Evolutionary conservation across 495 filamentous ascomycete genomes (phyloP).

Genomic region (Hyaloscypha finlandica): DNA sequence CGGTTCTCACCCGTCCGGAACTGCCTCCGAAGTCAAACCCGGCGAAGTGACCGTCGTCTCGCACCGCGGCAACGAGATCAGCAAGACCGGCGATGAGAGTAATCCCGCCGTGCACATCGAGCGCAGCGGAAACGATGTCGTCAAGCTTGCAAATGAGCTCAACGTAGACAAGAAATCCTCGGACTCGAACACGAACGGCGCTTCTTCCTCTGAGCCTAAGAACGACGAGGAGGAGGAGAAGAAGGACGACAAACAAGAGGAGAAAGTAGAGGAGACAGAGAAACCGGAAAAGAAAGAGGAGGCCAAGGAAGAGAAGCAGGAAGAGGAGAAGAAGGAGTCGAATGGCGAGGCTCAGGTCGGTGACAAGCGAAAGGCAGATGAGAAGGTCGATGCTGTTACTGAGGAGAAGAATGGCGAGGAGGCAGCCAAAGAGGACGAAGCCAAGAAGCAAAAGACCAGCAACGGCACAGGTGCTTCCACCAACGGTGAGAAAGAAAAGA

Average conservation of each 20-base stretch:
- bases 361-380: conserved; percentile 9
- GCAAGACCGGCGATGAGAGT: conserved; percentile 54
- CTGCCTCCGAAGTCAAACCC: conserved; percentile 57
- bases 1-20: conserved; percentile 52
- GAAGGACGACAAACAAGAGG: conserved; percentile 31
- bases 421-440: conserved; percentile 12
- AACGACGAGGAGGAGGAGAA: conserved; percentile 39
- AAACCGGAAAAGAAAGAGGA: conserved; percentile 40
- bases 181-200: conserved; percentile 8
- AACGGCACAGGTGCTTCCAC: conserved; percentile 18
- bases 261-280: conserved; percentile 37
- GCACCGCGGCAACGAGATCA: conserved; percentile 62
- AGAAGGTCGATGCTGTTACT: conserved; percentile 4
- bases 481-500: conserved; percentile 25
- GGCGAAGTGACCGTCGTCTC: conserved; percentile 57
- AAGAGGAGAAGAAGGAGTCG: conserved; percentile 11
- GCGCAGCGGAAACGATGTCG: conserved; percentile 63
- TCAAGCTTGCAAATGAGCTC: conserved; percentile 59
- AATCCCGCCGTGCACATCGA: conserved; percentile 60
- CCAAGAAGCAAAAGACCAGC: conserved; percentile 31
- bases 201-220: conserved; percentile 26
- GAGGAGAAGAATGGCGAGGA: conserved; percentile 13
- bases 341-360: conserved; percentile 18
- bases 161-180: conserved; percentile 43
- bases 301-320: conserved; percentile 30